Evolutionary conservation across 306 rosid species (phyloP).

Genomic region (Adenanthera pavonina): DNA sequence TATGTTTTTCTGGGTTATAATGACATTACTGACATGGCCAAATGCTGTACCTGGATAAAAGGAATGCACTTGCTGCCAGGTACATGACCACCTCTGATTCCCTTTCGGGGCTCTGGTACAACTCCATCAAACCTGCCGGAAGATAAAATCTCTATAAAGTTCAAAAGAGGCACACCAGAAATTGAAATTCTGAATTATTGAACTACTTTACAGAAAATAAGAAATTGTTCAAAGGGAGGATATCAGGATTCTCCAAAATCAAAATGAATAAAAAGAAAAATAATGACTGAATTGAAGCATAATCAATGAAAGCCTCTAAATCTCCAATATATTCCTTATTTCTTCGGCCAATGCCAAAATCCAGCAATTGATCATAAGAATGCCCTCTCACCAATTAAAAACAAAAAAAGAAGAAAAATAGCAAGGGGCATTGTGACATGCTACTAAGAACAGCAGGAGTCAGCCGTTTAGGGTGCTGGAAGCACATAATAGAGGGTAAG

Average conservation of each 20-base stretch:
- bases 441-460: background rate
- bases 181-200: background rate
- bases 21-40: background rate
- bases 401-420: background rate
- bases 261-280: background rate
- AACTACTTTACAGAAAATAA: background rate
- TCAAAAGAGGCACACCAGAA: conserved; percentile 14
- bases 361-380: background rate
- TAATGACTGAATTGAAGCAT: background rate
- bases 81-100: conserved; percentile 90
- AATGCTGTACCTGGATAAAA: conserved; percentile 64
- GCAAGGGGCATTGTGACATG: background rate
- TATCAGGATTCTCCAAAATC: background rate
- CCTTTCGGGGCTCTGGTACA: conserved; percentile 85
- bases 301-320: background rate
- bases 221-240: background rate
- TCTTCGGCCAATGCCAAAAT: background rate
- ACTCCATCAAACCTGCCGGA: conserved; percentile 78
- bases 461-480: background rate
- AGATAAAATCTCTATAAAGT: conserved; percentile 42
- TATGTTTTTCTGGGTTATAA: conserved; percentile 23
- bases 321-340: background rate
- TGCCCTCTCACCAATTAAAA: background rate
- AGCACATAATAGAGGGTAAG: background rate
- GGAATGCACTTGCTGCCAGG: conserved; percentile 94